Evolutionary conservation across 331 rosid genomes (phyloP), one percentile per base, ranked within the genome.

Genomic region (Malus hybrid): DNA sequence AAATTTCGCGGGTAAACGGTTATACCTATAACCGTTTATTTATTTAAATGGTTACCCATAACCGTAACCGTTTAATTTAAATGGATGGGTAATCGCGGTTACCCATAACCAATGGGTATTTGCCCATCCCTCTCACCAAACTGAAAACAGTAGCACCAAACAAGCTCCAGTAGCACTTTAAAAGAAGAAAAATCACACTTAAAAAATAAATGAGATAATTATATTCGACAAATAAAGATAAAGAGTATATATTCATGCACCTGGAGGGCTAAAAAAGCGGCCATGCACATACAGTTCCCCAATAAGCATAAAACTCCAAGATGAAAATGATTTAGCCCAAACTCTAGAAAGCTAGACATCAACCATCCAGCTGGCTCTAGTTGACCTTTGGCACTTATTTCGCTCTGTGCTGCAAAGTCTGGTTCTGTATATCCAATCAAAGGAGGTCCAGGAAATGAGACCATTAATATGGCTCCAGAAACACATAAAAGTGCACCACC

Each of bases 211-310:
- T 32, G 16, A 36, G 10, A 36, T 50, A 16, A 28, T 18, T 61
- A 32, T 14, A 63, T 63, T 71, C 62, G 55, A 71, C 39, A 20
- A 46, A 76, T 16, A 28, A 31, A 39, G 54, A 61, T 18, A 72
- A 61, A 69, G 24, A 71, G 65, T 67, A 79, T 71, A 70, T 22
- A 62, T 48, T 55, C 39, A 76, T 33, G 67, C 77, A 93, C 98
- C 93, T 94, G 98, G 81, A 91, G 84, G 76, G 96, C 92, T 69
- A 94, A 74, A 83, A 80, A 92, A 52, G 90, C 88, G 76, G 97
- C 98, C 98, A 94, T 94, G 88, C 98, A 94, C 76, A 94, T 86
- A 80, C 97, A 91, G 82, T 94, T 94, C 72, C 96, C 98, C 61
- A 94, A 84, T 84, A 94, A 86, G 88, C 97, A 94, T 60, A 94